Evolutionary conservation across 106 monocot species (phyloP), one percentile per base, ranked within the genome.

Genomic region (Narthecium ossifragum): DNA sequence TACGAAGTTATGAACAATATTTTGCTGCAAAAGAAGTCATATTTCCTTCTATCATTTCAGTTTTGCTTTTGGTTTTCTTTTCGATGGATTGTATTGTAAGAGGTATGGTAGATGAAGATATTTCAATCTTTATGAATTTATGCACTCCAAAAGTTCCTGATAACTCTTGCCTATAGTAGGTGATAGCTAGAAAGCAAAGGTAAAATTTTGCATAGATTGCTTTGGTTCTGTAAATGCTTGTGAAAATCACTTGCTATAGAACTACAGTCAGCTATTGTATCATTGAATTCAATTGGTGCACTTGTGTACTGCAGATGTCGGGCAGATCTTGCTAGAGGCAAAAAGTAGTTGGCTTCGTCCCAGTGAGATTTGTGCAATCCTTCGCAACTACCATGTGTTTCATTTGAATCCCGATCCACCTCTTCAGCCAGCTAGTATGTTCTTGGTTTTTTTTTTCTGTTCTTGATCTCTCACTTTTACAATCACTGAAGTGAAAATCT

Each of bases 281-380:
- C n/a, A n/a, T n/a, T n/a, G n/a, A 43, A 43, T 43, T 18, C 18
- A 43, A 43, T 43, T 4, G 14, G 18, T 26, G 50, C 1, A 4
- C 10, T 21, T 51, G 21, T 53, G 52, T 53, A 8, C 43, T 60
- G 26, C 73, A 86, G 85, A 74, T 30, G 63, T 77, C 41, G 27
- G 33, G 31, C 74, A 85, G 60, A 74, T 85, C 31, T 47, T 77
- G 46, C 25, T 31, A 5, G 76, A 85, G 51, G 80, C 77, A 41
- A 66, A 76, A 63, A 66, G 10, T 38, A 70, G 85, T 23, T 85
- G 85, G 85, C 74, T 85, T 23, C 85, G 85, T 46, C 74, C 85
- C 8, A 67, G 56, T 67, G 85, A 85, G 53, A 73, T 85, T 38
- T 85, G 71, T 68, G 74, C 74, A 46, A 80, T 85, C n/a, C 74